Evolutionary conservation across 768 basidiomycete genomes (phyloP), one percentile per base, ranked within the genome.

Genomic region (Russula emetica): DNA sequence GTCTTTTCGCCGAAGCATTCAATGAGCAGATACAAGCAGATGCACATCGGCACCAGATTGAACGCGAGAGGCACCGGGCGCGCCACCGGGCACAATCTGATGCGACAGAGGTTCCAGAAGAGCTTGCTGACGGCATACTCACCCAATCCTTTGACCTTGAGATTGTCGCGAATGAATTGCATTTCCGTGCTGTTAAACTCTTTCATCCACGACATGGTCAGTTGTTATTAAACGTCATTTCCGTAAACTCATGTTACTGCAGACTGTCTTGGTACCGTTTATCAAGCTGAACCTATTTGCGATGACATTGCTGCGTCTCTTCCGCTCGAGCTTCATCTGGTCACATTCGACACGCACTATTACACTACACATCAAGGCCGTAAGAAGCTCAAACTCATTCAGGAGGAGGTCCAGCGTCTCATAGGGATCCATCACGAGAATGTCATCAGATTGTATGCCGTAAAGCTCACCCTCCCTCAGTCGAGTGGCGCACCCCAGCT

Each of bases 201-300:
- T 90, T 87, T 70, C 88, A 88, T 71, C 85, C 88, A 8, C 78
- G 80, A n/a, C 77, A 79, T 72, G 86, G 89, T 89, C 62, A 54
- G 69, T 58, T 34, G 30, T 13, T n/a, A 49, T 26, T 34, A 47
- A 24, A 11, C 30, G 0, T 13, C 10, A 8, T 65, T n/a, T 30
- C 42, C 47, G 26, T 44, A 26, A 32, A 52, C 9, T 45, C 55
- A 60, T 28, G 16, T n/a, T 28, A 30, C 30, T n/a, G 2, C 65
- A 86, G 90, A 85, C 53, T 80, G 78, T 49, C 75, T 91, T 34
- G 89, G 88, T 1, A 84, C 81, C 11, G 77, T 83, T 0, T 92
- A 87, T 73, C 78, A 85, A 60, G 90, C 88, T 0, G 89, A 91
- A 64, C 90, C 91, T 9, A 74, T 92, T 18, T 84, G 84, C 70